Base-by-base conservation (phyloP, 352 stramenopile genomes). In the Pythium oligandrum region DNA sequence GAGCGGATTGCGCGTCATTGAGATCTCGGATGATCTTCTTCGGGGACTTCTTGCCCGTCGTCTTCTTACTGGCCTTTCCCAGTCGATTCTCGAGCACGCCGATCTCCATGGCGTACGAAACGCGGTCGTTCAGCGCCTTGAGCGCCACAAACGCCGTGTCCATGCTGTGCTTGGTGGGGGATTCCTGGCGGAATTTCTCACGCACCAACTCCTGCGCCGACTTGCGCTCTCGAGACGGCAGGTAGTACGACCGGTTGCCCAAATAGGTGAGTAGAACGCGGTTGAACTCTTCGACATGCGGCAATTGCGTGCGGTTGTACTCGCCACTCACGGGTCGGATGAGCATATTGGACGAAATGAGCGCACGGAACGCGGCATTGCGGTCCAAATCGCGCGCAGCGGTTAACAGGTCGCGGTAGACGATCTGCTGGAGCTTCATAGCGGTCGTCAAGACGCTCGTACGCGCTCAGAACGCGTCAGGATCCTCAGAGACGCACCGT, bases 371-470 rank as follows among this genome's bases (percentile, higher is more conserved):
- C 8, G 75, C 63, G 36, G 64, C 65, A 43, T 83, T 68, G 34
- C 70, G 58, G 66, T 94, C 81, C 44, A 91, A 69, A 39, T 75
- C 57, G 51, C 68, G 70, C 37, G 78, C 77, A 11, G 57, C 62
- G 35, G 55, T 44, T 42, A 92, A 62, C 55, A 94, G 55, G 33
- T 94, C 83, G 7, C 81, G 77, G 59, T 92, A 94, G 40, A 91
- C 55, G 46, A 75, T 51, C 42, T 70, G 73, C 30, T 37, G 48
- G 37, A 91, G 60, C 55, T 69, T 70, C 78, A 88, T 91, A 1
- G 32, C 33, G 47, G 4, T 11, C 4, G 34, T 2, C 38, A 31
- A 48, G 50, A 48, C 26, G 34, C 9, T n/a, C 12, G 11, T 51
- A 33, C 10, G 11, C 30, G 45, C 12, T n/a, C 30, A 52, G 17